These are phyloP conservation scores for Aurinia saxatilis DNA, from an alignment of 345 rosid genomes.

Conservation along the genomic window DNA sequence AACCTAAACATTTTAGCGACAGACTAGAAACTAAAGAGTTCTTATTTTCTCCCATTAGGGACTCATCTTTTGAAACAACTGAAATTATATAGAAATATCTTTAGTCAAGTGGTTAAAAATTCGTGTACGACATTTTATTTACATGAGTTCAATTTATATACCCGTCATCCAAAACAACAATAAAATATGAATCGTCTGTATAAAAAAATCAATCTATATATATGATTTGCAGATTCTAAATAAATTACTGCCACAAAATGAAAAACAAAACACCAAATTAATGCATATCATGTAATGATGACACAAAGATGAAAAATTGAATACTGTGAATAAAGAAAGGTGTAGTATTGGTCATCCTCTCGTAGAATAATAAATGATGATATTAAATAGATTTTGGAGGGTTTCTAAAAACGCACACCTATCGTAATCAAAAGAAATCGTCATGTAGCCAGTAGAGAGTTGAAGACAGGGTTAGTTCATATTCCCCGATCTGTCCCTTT, in stretches of 20 bases:
- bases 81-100: neutral
- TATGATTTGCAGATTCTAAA: too few relatives aligned
- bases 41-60: neutral
- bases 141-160: too few relatives aligned
- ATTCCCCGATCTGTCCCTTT: conserved; percentile 16
- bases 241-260: too few relatives aligned
- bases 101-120: too few relatives aligned
- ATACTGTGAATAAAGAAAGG: neutral
- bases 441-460: conserved; percentile 21
- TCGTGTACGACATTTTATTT: too few relatives aligned
- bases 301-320: neutral
- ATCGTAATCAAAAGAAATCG: conserved; percentile 15
- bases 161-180: too few relatives aligned
- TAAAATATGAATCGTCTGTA: too few relatives aligned
- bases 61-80: neutral
- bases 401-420: conserved; percentile 20
- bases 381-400: conserved; percentile 16
- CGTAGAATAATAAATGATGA: neutral
- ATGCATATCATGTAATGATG: neutral
- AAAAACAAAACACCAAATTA: too few relatives aligned
- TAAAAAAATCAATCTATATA: too few relatives aligned
- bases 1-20: neutral
- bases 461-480: conserved; percentile 26
- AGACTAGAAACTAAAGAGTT: neutral
- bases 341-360: neutral